These are phyloP conservation scores for Yamadazyma paraphyllophila DNA, from an alignment of 805 yeast species.

Conservation along the genomic window DNA sequence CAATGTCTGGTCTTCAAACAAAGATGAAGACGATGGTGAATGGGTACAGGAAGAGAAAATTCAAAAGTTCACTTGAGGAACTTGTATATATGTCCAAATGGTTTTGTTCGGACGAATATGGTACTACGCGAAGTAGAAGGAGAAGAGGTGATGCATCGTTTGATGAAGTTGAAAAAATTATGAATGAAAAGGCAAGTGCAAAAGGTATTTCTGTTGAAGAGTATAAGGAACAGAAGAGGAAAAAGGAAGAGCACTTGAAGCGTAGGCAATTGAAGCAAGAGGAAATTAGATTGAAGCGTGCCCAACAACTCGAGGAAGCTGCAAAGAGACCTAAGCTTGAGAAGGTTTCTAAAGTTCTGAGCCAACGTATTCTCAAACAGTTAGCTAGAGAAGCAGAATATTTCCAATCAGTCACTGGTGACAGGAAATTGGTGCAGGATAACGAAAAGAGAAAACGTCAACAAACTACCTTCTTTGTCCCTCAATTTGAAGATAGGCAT, in stretches of 20 bases:
- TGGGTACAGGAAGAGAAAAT: constrained; percentile 23
- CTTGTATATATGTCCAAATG: constrained; percentile 41
- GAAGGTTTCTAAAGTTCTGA: constrained; percentile 1
- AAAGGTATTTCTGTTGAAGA: constrained; percentile 5
- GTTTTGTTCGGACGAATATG: constrained; percentile 24
- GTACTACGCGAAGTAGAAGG: constrained; percentile 3
- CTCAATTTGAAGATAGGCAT: constrained; percentile 19
- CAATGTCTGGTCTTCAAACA: background rate
- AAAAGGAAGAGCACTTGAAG: background rate
- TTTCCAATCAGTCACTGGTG: constrained; percentile 42
- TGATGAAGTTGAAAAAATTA: background rate
- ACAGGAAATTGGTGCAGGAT: constrained; percentile 26
- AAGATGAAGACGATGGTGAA: background rate
- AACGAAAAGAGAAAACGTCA: constrained; percentile 35
- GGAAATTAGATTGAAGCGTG: background rate
- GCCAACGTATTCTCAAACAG: constrained; percentile 9
- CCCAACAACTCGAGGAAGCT: constrained; percentile 1
- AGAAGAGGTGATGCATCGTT: constrained; percentile 1
- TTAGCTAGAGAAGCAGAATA: constrained; percentile 23
- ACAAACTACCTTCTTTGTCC: constrained; percentile 25
- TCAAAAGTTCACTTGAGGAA: constrained; percentile 27
- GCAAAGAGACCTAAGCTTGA: constrained; percentile 4
- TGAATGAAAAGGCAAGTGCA: background rate
- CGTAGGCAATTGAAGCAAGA: background rate
- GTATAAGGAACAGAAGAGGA: constrained; percentile 2